phyloP scores from a whole-genome alignment of 2,329 filamentous ascomycete genomes.

The Penicillium decumbens region DNA sequence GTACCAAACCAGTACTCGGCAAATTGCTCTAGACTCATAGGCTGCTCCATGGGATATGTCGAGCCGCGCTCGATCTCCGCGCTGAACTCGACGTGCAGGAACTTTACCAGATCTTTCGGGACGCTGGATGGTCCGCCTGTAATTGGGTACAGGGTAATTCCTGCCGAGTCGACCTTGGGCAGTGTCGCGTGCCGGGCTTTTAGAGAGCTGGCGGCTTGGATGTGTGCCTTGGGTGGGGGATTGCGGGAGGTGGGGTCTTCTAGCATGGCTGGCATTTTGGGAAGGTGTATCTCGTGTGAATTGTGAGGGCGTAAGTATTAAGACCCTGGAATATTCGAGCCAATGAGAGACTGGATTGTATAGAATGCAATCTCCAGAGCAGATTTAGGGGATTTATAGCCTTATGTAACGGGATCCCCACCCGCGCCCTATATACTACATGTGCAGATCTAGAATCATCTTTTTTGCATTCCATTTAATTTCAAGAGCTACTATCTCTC shows the following conservation, averaged over 20 bases:
- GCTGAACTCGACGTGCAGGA: conserved; percentile 33
- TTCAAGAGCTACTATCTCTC: neutral
- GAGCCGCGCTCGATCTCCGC: conserved; percentile 34
- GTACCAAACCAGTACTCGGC: conserved; percentile 39
- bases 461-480: neutral
- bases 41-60: conserved; percentile 39
- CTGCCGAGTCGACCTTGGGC: conserved; percentile 17
- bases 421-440: neutral
- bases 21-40: conserved; percentile 29
- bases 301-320: neutral
- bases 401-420: neutral
- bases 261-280: conserved; percentile 35
- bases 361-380: neutral
- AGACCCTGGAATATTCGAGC: neutral
- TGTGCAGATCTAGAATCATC: neutral
- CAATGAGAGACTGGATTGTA: neutral
- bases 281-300: no score
- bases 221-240: conserved; percentile 24
- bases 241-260: conserved; percentile 32
- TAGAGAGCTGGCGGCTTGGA: conserved; percentile 20
- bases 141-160: conserved; percentile 31
- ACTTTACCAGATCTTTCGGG: conserved; percentile 23
- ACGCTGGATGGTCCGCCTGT: conserved; percentile 20
- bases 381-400: neutral
- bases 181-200: conserved; percentile 23